Evolutionary conservation across 352 stramenopile species (phyloP).

Genomic region (Pythium folliculosum): DNA sequence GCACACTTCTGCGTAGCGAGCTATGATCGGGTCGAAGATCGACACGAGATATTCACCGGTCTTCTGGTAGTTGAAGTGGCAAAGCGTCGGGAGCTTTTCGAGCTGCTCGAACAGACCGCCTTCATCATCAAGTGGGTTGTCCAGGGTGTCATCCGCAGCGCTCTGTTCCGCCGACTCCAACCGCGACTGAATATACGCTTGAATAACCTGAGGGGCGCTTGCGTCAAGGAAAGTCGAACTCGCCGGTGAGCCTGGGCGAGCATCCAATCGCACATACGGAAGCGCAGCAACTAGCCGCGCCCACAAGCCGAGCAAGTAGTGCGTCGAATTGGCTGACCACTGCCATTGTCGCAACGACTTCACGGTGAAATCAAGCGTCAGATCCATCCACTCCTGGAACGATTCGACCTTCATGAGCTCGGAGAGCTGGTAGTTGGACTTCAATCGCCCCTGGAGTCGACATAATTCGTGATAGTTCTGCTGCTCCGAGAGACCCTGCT

Average conservation of each 20-base stretch:
- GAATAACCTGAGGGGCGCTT: constrained; percentile 87
- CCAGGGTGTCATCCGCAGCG: constrained; percentile 90
- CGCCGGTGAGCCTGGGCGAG: constrained; percentile 50
- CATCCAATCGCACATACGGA: constrained; percentile 92
- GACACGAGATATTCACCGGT: constrained; percentile 93
- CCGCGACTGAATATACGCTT: constrained; percentile 96
- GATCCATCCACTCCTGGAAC: constrained; percentile 97
- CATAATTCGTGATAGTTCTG: constrained; percentile 99
- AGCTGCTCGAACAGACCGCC: constrained; percentile 96
- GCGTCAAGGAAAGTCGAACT: constrained; percentile 72
- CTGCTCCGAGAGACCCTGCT: constrained; percentile 97
- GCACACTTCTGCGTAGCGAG: constrained; percentile 91
- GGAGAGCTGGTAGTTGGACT: constrained; percentile 98
- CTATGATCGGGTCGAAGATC: constrained; percentile 95
- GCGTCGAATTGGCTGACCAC: constrained; percentile 93
- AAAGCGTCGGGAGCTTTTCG: constrained; percentile 96
- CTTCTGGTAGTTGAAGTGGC: constrained; percentile 95
- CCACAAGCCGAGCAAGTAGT: constrained; percentile 98
- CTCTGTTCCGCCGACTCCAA: constrained; percentile 94
- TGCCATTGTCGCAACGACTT: constrained; percentile 97
- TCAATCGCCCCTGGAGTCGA: constrained; percentile 95
- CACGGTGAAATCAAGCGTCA: constrained; percentile 96
- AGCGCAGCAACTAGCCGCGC: constrained; percentile 94
- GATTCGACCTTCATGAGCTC: constrained; percentile 96
- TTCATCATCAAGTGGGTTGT: constrained; percentile 97